A percentile compares a stretch with the other conserved stretches of the same genome.
phyloP scores from a whole-genome alignment of 192 early-diverging fungal genomes.

The Endogone sp. region DNA sequence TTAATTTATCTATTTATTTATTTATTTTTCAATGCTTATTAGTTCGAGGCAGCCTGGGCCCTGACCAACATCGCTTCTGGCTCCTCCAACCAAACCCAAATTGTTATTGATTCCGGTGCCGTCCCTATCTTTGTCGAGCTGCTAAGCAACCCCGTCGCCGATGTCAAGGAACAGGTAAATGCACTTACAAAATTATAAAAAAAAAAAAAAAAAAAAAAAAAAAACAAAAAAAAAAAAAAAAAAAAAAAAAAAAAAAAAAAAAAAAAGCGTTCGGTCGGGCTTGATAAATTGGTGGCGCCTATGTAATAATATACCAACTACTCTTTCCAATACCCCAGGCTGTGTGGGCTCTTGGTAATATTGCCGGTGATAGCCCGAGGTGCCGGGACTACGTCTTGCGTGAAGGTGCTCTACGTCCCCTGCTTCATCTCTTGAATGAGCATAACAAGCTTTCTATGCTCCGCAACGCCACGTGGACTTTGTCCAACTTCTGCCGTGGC shows the following conservation, averaged over 20 bases:
- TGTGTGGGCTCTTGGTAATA: conserved; percentile 99
- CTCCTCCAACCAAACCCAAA: conserved; percentile 88
- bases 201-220: neutral
- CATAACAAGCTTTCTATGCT: conserved; percentile 95
- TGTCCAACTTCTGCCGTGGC: conserved; percentile 98
- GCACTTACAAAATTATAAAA: neutral
- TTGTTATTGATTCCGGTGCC: conserved; percentile 89
- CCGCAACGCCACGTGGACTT: conserved; percentile 98
- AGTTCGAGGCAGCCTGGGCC: conserved; percentile 99
- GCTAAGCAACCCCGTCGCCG: conserved; percentile 72
- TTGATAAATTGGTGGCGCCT: neutral
- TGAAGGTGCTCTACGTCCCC: conserved; percentile 79
- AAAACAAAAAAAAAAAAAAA: neutral
- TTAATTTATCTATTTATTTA: neutral
- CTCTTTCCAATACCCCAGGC: conserved; percentile 47
- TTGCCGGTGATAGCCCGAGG: conserved; percentile 92
- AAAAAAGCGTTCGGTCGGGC: neutral
- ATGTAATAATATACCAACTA: neutral
- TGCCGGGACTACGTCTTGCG: conserved; percentile 90
- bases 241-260: neutral
- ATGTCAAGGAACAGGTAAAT: conserved; percentile 90
- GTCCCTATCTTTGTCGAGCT: conserved; percentile 91
- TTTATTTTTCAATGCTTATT: conserved; percentile 5
- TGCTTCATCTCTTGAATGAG: conserved; percentile 83
- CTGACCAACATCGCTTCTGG: conserved; percentile 99